Conservation (phyloP, 1,284 basidiomycete species). For the Sanghuangporus weigelae region DNA sequence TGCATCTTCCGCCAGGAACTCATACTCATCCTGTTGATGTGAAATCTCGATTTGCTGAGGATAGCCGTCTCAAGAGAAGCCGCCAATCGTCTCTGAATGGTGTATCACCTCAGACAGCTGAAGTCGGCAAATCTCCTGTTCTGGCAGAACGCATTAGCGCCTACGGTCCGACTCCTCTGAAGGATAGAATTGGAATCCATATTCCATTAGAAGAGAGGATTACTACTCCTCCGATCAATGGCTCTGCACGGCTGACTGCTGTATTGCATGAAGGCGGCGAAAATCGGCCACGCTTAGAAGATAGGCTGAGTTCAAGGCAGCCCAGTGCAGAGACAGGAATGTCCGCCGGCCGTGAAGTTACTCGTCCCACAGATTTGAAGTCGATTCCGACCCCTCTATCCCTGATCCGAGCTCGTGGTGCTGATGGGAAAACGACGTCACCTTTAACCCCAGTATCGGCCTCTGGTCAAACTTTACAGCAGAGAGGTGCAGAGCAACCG, state of each 20-base stretch:
- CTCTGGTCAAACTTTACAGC: background rate
- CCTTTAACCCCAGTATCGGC: background rate
- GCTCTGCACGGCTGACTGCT: background rate
- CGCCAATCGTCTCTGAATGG: background rate
- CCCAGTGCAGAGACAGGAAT: background rate
- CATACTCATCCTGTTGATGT: slow-evolving; percentile 4
- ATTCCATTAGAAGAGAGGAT: slow-evolving; percentile 17
- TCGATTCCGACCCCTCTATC: background rate
- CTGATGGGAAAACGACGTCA: background rate
- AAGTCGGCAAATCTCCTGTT: background rate
- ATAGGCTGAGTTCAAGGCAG: background rate
- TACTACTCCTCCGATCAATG: slow-evolving; percentile 4
- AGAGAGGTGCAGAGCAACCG: background rate
- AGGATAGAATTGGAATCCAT: slow-evolving; percentile 10
- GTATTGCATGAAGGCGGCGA: slow-evolving; percentile 11
- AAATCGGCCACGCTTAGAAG: slow-evolving; percentile 9
- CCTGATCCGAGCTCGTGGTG: background rate
- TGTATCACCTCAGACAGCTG: background rate
- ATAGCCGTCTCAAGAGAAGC: background rate
- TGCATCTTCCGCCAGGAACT: background rate
- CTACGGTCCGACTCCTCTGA: background rate
- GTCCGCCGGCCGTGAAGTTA: background rate
- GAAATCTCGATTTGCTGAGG: slow-evolving; percentile 1
- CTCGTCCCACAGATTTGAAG: background rate
- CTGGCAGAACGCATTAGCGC: slow-evolving; percentile 12